These are phyloP conservation scores for Stephania cephalantha DNA, from an alignment of 164 flowering plant genomes.

Conservation along the genomic window DNA sequence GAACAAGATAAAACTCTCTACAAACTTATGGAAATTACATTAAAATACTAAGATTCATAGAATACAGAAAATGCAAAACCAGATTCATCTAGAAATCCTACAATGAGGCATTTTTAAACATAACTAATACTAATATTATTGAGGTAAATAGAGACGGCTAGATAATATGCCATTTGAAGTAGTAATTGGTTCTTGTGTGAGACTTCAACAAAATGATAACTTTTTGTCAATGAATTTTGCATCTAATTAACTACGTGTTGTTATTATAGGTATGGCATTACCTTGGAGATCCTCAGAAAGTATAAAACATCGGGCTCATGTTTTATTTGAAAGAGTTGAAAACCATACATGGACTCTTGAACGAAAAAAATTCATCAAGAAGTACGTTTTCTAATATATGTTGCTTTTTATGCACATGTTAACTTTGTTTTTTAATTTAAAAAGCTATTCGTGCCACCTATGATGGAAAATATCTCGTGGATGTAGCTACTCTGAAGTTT, in stretches of 20 bases:
- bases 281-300: constrained; percentile 42
- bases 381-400: constrained; percentile 12
- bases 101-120: no score
- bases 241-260: background rate
- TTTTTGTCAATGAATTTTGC: background rate
- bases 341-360: constrained; percentile 43
- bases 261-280: constrained; percentile 24
- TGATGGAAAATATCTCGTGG: background rate
- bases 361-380: constrained; percentile 31
- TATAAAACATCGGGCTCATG: constrained; percentile 47
- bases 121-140: no score
- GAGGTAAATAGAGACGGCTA: no score
- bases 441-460: background rate
- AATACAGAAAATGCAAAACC: no score
- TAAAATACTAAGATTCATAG: no score
- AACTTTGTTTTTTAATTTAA: background rate
- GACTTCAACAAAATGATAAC: background rate
- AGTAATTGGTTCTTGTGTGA: no score
- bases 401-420: background rate
- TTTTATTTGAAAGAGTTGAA: constrained; percentile 44
- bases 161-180: no score
- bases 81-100: no score
- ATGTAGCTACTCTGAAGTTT: background rate
- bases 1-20: no score
- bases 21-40: no score